Conservation (phyloP, 768 basidiomycete species). For the Cyclocybe aegerita region DNA sequence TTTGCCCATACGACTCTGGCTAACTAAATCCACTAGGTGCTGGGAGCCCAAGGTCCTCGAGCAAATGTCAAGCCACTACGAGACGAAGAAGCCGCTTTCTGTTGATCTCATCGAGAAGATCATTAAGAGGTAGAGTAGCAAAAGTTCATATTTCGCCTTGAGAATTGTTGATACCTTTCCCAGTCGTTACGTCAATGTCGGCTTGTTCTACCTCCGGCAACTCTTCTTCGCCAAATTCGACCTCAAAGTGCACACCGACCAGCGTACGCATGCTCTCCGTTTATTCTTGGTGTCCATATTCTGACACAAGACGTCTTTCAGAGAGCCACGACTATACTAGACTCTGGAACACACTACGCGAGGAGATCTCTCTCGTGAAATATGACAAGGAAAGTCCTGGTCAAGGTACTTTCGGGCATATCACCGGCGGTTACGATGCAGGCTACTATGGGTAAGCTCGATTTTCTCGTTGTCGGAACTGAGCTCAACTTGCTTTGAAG, state of each 20-base stretch:
- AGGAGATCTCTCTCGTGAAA: constrained; percentile 70
- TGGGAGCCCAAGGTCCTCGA: constrained; percentile 80
- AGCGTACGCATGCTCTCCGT: constrained; percentile 38
- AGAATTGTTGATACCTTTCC: neutral
- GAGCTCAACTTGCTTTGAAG: constrained; percentile 19
- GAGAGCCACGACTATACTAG: constrained; percentile 71
- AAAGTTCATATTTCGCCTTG: neutral
- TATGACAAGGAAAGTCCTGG: constrained; percentile 60
- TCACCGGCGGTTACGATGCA: constrained; percentile 71
- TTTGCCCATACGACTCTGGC: neutral
- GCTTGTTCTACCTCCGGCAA: constrained; percentile 79
- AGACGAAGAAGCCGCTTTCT: constrained; percentile 70
- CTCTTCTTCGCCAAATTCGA: constrained; percentile 84
- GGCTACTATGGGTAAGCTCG: constrained; percentile 61
- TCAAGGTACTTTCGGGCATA: constrained; percentile 75
- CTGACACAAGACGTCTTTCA: constrained; percentile 22
- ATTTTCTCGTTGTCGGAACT: neutral
- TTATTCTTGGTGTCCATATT: neutral
- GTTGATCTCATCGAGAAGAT: constrained; percentile 76
- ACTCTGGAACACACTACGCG: constrained; percentile 75
- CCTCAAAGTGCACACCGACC: constrained; percentile 70
- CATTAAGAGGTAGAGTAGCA: constrained; percentile 59
- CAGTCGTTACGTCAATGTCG: constrained; percentile 79
- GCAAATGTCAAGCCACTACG: constrained; percentile 78
- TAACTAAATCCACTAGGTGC: constrained; percentile 43